Conservation (phyloP, 1,284 basidiomycete species). For the Sanghuangporus sanghuang region DNA sequence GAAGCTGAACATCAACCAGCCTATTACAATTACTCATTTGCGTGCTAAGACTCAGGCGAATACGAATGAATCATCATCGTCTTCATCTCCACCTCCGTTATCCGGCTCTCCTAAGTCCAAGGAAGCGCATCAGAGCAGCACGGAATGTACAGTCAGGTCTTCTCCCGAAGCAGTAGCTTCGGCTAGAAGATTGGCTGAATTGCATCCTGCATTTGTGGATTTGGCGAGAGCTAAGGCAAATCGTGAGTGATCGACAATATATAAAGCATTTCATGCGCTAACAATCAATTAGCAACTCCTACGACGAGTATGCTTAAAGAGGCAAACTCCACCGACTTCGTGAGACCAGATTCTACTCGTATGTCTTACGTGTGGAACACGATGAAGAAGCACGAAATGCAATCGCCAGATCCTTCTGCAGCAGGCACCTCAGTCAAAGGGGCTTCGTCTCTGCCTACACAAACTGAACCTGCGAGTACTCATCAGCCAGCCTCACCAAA, state of each 20-base stretch:
- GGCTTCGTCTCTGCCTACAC: neutral
- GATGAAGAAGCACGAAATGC: neutral
- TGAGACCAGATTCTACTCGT: neutral
- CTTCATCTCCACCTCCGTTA: neutral
- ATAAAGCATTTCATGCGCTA: too few relatives aligned
- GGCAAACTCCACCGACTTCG: neutral
- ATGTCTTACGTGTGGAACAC: neutral
- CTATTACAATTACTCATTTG: neutral
- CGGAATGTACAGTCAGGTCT: neutral
- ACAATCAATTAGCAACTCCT: neutral
- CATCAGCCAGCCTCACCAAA: neutral
- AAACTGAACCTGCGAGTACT: neutral
- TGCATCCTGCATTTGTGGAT: neutral
- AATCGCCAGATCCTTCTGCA: neutral
- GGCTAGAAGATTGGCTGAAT: neutral
- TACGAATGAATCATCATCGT: neutral
- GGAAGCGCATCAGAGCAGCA: neutral
- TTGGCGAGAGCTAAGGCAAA: neutral
- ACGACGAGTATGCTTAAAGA: neutral
- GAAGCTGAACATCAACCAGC: neutral
- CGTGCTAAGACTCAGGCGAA: neutral
- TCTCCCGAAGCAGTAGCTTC: neutral
- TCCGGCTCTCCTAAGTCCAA: neutral
- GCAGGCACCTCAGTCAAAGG: neutral
- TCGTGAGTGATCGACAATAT: neutral